These are phyloP conservation scores for Phanerochaete carnosa DNA, from an alignment of 768 basidiomycete species.

Conservation along the genomic window DNA sequence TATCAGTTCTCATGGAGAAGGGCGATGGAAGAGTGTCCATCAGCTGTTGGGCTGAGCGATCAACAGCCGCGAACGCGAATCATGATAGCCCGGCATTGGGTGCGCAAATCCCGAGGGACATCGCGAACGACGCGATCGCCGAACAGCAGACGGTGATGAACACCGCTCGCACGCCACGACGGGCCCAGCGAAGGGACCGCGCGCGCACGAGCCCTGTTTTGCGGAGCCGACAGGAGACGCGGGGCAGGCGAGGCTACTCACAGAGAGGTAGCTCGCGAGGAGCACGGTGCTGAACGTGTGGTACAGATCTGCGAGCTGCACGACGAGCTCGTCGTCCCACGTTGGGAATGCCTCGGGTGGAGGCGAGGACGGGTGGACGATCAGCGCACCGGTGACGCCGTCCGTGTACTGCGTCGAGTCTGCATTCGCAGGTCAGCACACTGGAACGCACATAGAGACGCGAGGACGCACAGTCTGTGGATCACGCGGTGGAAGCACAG, in stretches of 20 bases:
- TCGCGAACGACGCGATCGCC: no score
- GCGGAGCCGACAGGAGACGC: neutral
- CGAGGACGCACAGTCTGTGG: neutral
- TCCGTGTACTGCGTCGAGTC: constrained; percentile 40
- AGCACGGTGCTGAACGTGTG: constrained; percentile 24
- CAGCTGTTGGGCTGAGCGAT: no score
- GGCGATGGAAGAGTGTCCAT: no score
- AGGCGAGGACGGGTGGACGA: constrained; percentile 40
- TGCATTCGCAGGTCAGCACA: constrained; percentile 6
- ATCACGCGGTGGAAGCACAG: neutral
- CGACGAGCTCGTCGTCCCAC: constrained; percentile 38
- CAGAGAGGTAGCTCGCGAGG: constrained; percentile 24
- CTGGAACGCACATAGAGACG: neutral
- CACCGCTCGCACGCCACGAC: no score
- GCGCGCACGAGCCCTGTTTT: no score
- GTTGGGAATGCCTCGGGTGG: constrained; percentile 27
- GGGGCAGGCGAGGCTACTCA: neutral
- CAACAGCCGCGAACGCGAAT: no score
- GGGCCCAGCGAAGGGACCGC: no score
- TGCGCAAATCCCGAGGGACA: no score
- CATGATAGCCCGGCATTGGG: no score
- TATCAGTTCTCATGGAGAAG: no score
- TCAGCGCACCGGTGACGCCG: constrained; percentile 45
- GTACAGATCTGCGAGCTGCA: constrained; percentile 38
- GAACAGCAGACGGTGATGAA: no score